Percentiles rank a stretch among this genome's conserved stretches.
phyloP scores from a whole-genome alignment of 2,329 filamentous ascomycete genomes.

The Claviceps sp. region DNA sequence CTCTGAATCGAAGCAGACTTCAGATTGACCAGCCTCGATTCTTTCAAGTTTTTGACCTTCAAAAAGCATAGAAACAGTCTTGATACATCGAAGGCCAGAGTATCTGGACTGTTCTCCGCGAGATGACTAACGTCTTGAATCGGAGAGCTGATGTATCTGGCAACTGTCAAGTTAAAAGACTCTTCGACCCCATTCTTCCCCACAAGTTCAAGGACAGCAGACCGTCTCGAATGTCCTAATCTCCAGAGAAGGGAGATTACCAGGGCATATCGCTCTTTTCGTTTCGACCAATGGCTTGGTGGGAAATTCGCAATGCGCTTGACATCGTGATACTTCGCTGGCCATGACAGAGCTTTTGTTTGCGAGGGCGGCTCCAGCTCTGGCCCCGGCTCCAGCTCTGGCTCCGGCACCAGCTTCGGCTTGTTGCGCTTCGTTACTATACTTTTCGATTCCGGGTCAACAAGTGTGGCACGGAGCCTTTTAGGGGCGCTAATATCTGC shows the following conservation, averaged over 20 bases:
- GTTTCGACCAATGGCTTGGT: slow-evolving; percentile 14
- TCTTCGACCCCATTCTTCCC: slow-evolving; percentile 10
- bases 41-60: slow-evolving; percentile 12
- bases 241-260: slow-evolving; percentile 18
- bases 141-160: slow-evolving; percentile 7
- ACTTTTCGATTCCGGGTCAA: not conserved
- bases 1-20: slow-evolving; percentile 7
- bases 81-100: slow-evolving; percentile 17
- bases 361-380: not conserved
- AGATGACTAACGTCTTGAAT: slow-evolving; percentile 7
- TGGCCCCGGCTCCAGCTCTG: not conserved
- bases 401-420: not conserved
- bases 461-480: slow-evolving; percentile 3
- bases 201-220: slow-evolving; percentile 13
- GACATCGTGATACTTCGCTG: slow-evolving; percentile 3
- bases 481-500: slow-evolving; percentile 14
- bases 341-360: not conserved
- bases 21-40: slow-evolving; percentile 6
- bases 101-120: slow-evolving; percentile 3
- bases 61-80: slow-evolving; percentile 19
- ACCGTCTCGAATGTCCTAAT: slow-evolving; percentile 16
- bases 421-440: not conserved
- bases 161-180: slow-evolving; percentile 4
- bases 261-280: slow-evolving; percentile 17
- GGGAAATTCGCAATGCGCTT: slow-evolving; percentile 10